phyloP scores from a whole-genome alignment of 129 eudicot genomes.

The Centrapalus pauciflorus region DNA sequence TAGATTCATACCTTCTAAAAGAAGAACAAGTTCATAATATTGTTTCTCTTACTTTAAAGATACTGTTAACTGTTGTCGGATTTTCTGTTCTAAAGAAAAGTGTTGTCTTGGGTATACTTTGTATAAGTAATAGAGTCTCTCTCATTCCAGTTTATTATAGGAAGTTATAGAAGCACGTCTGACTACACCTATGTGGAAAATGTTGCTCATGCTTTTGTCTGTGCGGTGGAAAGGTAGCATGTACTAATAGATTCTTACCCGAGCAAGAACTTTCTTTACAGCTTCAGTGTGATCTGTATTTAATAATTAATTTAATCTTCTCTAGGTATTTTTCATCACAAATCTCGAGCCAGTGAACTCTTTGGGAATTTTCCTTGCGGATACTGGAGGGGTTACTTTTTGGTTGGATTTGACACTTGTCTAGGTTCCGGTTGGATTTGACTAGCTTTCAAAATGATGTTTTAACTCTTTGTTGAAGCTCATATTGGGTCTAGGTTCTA shows the following conservation, averaged over 20 bases:
- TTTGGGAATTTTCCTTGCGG: constrained; percentile 60
- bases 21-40: no score
- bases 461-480: no score
- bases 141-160: constrained; percentile 93
- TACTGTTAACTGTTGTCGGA: no score
- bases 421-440: no score
- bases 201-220: constrained; percentile 81
- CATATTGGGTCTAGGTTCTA: no score
- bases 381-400: constrained; percentile 62
- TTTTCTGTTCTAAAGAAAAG: background rate
- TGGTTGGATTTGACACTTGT: no score
- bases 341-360: constrained; percentile 67
- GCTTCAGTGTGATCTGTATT: background rate
- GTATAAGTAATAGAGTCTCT: constrained; percentile 58
- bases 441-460: no score
- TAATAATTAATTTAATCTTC: constrained; percentile 5
- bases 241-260: background rate
- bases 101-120: constrained; percentile 25
- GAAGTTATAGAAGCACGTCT: constrained; percentile 54
- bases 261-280: constrained; percentile 1
- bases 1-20: background rate
- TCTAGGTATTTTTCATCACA: constrained; percentile 75
- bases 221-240: constrained; percentile 88
- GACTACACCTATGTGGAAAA: constrained; percentile 93
- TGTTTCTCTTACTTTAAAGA: no score